These are phyloP conservation scores for Globisporangium cederbergense DNA, from an alignment of 352 stramenopile species.

Conservation along the genomic window DNA sequence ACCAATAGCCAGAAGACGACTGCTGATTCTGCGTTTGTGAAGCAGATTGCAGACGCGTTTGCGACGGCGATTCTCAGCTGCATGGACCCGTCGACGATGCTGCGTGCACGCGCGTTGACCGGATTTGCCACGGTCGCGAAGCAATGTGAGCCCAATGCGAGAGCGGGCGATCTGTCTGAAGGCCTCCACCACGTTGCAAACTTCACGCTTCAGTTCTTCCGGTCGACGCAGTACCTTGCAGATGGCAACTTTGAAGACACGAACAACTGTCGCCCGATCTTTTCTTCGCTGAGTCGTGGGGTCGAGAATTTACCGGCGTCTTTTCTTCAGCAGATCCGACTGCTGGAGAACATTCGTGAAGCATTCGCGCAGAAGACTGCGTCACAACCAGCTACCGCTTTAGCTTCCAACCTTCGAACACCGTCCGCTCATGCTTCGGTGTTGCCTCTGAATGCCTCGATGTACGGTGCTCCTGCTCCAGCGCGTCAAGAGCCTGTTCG, in stretches of 20 bases:
- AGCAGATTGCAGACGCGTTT: slow-evolving; percentile 70
- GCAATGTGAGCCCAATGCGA: slow-evolving; percentile 37
- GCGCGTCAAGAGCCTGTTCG: not conserved
- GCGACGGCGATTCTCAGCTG: slow-evolving; percentile 71
- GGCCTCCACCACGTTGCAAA: slow-evolving; percentile 72
- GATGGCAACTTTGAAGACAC: slow-evolving; percentile 58
- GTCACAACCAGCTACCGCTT: slow-evolving; percentile 10
- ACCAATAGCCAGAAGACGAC: slow-evolving; percentile 54
- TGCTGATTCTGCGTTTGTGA: slow-evolving; percentile 61
- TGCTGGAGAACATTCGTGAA: slow-evolving; percentile 60
- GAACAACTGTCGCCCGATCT: slow-evolving; percentile 52
- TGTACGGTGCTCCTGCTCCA: slow-evolving; percentile 2
- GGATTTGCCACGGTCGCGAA: slow-evolving; percentile 58
- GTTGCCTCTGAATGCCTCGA: slow-evolving; percentile 3
- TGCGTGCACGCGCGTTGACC: slow-evolving; percentile 48
- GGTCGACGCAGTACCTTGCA: slow-evolving; percentile 56
- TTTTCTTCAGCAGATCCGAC: slow-evolving; percentile 68
- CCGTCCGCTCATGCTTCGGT: not conserved
- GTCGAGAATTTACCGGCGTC: slow-evolving; percentile 60
- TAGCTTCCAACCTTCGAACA: slow-evolving; percentile 13
- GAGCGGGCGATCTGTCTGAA: slow-evolving; percentile 53
- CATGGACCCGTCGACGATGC: slow-evolving; percentile 57
- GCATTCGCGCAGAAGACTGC: slow-evolving; percentile 28
- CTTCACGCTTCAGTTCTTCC: slow-evolving; percentile 75
- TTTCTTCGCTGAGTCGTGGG: slow-evolving; percentile 31